Evolutionary conservation across 2,329 filamentous ascomycete species (phyloP), one percentile per base, ranked within the genome.

Genomic region (Biscogniauxia sp.): DNA sequence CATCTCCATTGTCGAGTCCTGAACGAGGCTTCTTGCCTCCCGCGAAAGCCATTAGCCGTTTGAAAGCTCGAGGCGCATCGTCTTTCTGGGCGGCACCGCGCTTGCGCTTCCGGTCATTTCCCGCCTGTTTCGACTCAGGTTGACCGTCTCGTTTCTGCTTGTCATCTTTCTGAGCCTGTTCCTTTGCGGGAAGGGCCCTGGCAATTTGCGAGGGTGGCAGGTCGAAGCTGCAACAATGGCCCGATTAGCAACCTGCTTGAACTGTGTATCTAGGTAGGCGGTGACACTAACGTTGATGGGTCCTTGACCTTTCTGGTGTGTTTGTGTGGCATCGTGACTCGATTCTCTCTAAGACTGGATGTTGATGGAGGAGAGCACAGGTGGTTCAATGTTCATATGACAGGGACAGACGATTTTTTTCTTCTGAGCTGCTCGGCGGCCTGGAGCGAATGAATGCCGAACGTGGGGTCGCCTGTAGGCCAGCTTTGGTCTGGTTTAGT

Each of bases 1-100:
- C 75, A 11, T 80, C 71, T n/a, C 91, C 91, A 65, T 95, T 85
- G 72, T 96, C 89, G 8, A 96, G 79, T 6, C 89, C 88, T 9
- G 82, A 84, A 5, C 82, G 82, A 9, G 82, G 75, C 62, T 81
- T 84, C 70, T 86, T 88, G n/a, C 85, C 82, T 17, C 80, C 76
- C 50, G 88, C 84, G 66, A 88, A 85, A 37, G 90, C 87, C 90
- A 98, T 95, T 64, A 98, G 78, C 13, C 93, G 88, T 63, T 86
- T 86, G 76, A 99, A 99, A 1, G 90, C 92, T 67, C 92, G 90
- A 0, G 95, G 95, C 1, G 91, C 93, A 77, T 98, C 95, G 73
- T 96, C 88, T 49, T 84, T 80, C 28, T 74, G 75, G 55, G 74
- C 69, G 52, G 64, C 70, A 37, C 73, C 74, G 61, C 77, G 73